These are phyloP conservation scores for Solanum microdontum DNA, from an alignment of 257 asterid genomes.

Conservation along the genomic window DNA sequence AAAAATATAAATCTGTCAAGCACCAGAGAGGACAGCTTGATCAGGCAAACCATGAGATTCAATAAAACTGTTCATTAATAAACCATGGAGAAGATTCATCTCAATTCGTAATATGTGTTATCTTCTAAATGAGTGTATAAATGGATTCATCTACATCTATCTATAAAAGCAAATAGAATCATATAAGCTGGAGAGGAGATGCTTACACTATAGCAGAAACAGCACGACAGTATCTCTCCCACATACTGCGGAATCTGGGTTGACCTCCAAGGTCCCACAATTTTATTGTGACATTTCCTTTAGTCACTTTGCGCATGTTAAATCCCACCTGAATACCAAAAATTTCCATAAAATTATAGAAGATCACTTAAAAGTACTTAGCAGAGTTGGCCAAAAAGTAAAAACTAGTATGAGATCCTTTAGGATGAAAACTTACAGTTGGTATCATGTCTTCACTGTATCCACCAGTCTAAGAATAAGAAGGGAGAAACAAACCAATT, in stretches of 20 bases:
- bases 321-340: slow-evolving; percentile 70
- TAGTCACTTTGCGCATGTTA: slow-evolving; percentile 92
- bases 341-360: neutral
- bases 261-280: slow-evolving; percentile 99
- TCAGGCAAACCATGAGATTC: neutral
- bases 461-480: slow-evolving; percentile 76
- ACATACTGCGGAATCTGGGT: slow-evolving; percentile 94
- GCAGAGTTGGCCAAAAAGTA: neutral
- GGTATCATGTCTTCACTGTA: slow-evolving; percentile 99
- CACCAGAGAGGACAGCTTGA: neutral
- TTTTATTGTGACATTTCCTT: slow-evolving; percentile 94
- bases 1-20: neutral
- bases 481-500: slow-evolving; percentile 1
- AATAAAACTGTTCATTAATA: neutral
- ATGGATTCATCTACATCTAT: neutral
- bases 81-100: neutral
- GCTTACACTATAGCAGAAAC: slow-evolving; percentile 97
- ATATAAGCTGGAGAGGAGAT: neutral
- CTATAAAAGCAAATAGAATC: neutral
- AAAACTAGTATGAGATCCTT: neutral
- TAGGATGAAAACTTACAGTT: slow-evolving; percentile 50
- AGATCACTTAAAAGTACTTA: neutral
- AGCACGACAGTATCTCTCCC: slow-evolving; percentile 98
- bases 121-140: neutral
- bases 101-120: neutral